These are phyloP conservation scores for Colletotrichum tropicicola DNA, from an alignment of 2,329 filamentous ascomycete species.

Conservation along the genomic window DNA sequence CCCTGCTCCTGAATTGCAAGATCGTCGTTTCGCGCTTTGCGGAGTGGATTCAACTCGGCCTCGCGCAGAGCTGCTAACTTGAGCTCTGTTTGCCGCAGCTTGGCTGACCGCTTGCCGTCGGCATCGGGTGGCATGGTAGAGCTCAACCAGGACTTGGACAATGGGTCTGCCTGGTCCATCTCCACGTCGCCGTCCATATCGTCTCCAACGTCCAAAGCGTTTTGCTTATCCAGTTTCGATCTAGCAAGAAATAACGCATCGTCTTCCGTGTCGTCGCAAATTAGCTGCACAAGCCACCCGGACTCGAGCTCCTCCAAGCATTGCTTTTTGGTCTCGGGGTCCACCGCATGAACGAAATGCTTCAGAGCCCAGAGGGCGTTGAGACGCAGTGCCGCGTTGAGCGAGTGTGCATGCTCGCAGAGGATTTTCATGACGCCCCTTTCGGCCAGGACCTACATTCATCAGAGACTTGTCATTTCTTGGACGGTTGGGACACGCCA, in stretches of 20 bases:
- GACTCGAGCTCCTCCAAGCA: conserved; percentile 82
- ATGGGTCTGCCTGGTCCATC: conserved; percentile 59
- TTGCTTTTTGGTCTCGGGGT: conserved; percentile 76
- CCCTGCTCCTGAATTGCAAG: conserved; percentile 90
- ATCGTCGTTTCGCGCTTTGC: conserved; percentile 79
- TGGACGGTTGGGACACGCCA: background rate
- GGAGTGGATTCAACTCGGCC: conserved; percentile 72
- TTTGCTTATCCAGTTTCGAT: conserved; percentile 39
- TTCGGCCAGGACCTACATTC: conserved; percentile 71
- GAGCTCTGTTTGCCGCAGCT: conserved; percentile 59
- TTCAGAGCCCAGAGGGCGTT: conserved; percentile 95
- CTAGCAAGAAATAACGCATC: conserved; percentile 53
- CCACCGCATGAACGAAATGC: conserved; percentile 80
- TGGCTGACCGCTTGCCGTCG: conserved; percentile 42
- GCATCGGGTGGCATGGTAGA: conserved; percentile 29
- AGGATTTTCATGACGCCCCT: conserved; percentile 79
- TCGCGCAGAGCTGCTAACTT: conserved; percentile 65
- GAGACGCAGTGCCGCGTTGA: conserved; percentile 79
- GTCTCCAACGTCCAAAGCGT: conserved; percentile 38
- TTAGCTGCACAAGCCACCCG: conserved; percentile 82
- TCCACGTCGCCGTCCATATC: conserved; percentile 68
- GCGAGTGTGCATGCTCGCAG: conserved; percentile 85
- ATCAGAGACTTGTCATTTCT: background rate
- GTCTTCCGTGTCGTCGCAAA: conserved; percentile 71
- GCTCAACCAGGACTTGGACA: conserved; percentile 35